A percentile compares a stretch with the other conserved stretches of the same genome.
Conservation (phyloP, 441 rosid species). For the Aleurites moluccanus region DNA sequence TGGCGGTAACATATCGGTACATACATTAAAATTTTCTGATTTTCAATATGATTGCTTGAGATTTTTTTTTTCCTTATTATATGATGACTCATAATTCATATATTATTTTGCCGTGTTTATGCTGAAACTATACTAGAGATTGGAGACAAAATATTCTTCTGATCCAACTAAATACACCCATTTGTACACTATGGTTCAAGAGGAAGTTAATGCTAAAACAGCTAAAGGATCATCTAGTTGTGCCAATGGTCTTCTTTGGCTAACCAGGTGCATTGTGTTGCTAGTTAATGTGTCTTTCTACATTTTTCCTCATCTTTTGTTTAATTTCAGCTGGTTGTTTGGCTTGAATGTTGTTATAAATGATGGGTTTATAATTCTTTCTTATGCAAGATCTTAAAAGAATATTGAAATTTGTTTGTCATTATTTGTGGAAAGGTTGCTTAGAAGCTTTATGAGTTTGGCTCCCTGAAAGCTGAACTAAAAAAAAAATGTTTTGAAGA, state of each 20-base stretch:
- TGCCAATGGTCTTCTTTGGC: slow-evolving; percentile 95
- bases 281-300: background rate
- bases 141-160: slow-evolving; percentile 69
- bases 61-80: too few species aligned
- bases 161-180: slow-evolving; percentile 58
- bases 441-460: background rate
- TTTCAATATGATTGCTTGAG: too few species aligned
- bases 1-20: slow-evolving; percentile 84
- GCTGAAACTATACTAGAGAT: slow-evolving; percentile 45
- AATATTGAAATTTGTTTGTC: background rate
- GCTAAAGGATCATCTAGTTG: slow-evolving; percentile 85
- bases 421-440: background rate
- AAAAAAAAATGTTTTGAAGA: background rate
- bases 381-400: background rate
- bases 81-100: background rate
- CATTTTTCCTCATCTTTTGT: background rate
- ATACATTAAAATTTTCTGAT: slow-evolving; percentile 1
- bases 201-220: slow-evolving; percentile 67
- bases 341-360: background rate
- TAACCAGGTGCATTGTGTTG: slow-evolving; percentile 57
- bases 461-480: slow-evolving; percentile 4
- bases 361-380: background rate
- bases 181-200: slow-evolving; percentile 77
- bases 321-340: background rate
- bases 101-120: background rate